These are phyloP conservation scores for Glycyrrhiza uralensis DNA, from an alignment of 306 rosid genomes.

Conservation along the genomic window DNA sequence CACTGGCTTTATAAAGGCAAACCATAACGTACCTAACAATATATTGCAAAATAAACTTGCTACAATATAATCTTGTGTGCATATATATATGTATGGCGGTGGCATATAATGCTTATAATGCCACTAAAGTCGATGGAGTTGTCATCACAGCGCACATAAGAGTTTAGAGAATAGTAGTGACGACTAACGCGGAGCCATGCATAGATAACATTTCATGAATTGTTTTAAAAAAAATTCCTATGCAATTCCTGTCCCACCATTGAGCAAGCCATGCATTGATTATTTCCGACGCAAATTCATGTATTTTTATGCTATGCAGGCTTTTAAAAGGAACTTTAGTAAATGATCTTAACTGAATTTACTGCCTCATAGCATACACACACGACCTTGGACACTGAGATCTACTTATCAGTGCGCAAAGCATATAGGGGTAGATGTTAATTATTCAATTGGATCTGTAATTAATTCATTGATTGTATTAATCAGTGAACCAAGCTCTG, in stretches of 20 bases:
- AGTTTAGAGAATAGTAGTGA: not conserved
- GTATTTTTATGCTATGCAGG: not conserved
- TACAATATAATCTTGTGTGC: not conserved
- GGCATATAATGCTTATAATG: not conserved
- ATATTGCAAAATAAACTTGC: not conserved
- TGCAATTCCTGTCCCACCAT: not conserved
- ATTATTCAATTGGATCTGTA: no score
- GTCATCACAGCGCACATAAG: not conserved
- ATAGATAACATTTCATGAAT: not conserved
- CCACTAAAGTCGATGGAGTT: not conserved
- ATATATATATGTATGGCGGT: not conserved
- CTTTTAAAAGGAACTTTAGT: not conserved
- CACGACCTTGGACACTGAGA: no score
- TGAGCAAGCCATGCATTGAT: not conserved
- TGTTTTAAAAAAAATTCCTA: not conserved
- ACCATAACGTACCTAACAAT: constrained; percentile 17
- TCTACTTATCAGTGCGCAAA: not conserved
- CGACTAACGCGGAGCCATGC: not conserved
- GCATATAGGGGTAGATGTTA: not conserved
- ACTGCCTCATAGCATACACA: not conserved
- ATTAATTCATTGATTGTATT: constrained; percentile 22
- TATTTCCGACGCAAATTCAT: not conserved
- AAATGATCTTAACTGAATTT: constrained; percentile 5
- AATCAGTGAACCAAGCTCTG: constrained; percentile 88
- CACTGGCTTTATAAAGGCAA: constrained; percentile 13